These are phyloP conservation scores for Rheum nobile DNA, from an alignment of 148 eudicot genomes.

Conservation along the genomic window DNA sequence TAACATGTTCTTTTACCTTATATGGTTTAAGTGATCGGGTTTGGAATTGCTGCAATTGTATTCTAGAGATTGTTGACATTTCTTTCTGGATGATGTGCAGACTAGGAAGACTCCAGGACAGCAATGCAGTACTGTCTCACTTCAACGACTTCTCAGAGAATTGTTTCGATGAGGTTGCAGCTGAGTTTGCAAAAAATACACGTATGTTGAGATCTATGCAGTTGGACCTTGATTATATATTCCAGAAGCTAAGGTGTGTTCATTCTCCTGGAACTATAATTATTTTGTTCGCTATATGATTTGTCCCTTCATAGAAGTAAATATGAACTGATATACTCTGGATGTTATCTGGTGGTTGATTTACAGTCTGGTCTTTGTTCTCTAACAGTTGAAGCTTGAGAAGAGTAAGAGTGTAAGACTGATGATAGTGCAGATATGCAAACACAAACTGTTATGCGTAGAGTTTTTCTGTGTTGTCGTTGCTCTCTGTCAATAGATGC, in stretches of 20 bases:
- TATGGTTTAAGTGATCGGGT: not conserved
- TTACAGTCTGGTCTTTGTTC: not conserved
- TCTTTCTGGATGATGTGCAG: conserved; percentile 18
- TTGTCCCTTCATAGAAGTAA: not conserved
- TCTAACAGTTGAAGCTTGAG: not conserved
- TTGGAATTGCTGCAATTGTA: not conserved
- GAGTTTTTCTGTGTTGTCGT: not conserved
- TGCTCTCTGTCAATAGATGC: not conserved
- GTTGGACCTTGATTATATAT: conserved; percentile 84
- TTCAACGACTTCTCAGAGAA: conserved; percentile 77
- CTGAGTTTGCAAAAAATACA: conserved; percentile 63
- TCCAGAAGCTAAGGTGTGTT: conserved; percentile 63
- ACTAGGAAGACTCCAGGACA: conserved; percentile 90
- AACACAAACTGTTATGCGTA: not conserved
- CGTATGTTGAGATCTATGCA: conserved; percentile 76
- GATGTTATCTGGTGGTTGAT: not conserved
- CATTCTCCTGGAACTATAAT: not conserved
- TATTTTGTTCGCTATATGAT: not conserved
- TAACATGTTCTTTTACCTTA: not conserved
- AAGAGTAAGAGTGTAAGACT: not conserved
- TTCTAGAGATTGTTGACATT: not conserved
- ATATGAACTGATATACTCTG: not conserved
- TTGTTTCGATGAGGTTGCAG: conserved; percentile 63
- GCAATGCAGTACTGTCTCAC: conserved; percentile 90
- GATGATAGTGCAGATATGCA: not conserved